Percentiles rank a stretch among this genome's conserved stretches.
Evolutionary conservation across 2,329 filamentous ascomycete species (phyloP).

Genomic region (Aureobasidium subglaciale): DNA sequence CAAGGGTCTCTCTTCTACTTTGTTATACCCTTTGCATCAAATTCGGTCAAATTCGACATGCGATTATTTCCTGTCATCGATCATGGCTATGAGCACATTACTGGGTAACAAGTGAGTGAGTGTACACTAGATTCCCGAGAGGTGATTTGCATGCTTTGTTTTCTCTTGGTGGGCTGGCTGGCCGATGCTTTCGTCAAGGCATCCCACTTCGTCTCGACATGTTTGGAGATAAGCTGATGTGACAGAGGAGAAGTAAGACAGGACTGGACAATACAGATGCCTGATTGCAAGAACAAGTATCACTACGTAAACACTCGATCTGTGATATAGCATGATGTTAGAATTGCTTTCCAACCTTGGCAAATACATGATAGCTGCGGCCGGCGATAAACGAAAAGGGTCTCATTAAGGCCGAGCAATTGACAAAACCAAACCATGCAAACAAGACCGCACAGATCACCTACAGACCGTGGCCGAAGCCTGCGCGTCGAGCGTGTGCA

Average conservation of each 20-base stretch:
- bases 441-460: background rate
- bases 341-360: too few relatives aligned
- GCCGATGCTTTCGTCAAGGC: background rate
- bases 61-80: background rate
- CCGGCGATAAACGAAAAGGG: conserved; percentile 8
- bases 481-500: conserved; percentile 7
- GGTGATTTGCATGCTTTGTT: conserved; percentile 3
- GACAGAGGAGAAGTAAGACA: background rate
- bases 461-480: background rate
- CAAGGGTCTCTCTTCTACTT: background rate
- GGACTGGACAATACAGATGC: background rate
- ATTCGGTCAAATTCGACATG: background rate
- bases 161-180: background rate
- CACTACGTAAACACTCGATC: background rate
- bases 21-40: background rate
- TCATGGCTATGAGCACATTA: background rate
- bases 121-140: background rate
- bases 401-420: conserved; percentile 3
- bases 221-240: background rate
- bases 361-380: background rate
- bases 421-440: conserved; percentile 1
- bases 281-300: background rate
- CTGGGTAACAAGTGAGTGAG: background rate
- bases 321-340: background rate
- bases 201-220: background rate